phyloP scores from a whole-genome alignment of 2,329 filamentous ascomycete species.

The Dactylellina leptospora region DNA sequence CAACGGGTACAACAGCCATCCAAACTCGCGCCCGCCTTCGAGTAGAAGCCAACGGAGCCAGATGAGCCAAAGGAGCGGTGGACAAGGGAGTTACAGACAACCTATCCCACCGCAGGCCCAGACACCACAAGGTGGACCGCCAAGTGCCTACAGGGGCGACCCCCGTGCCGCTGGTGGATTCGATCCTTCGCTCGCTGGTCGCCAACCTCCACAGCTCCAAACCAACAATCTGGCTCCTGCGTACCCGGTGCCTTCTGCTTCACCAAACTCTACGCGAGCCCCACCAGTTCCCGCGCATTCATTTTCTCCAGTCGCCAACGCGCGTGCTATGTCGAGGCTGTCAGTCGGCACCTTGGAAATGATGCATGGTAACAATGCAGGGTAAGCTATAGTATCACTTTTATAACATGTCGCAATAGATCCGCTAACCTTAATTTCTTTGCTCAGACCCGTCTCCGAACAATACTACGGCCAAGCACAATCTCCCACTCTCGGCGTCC shows the following conservation, averaged over 20 bases:
- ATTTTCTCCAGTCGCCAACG: constrained; percentile 45
- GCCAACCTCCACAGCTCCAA: constrained; percentile 46
- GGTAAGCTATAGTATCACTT: constrained; percentile 4
- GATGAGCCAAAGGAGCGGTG: constrained; percentile 40
- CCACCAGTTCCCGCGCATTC: constrained; percentile 50
- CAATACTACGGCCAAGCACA: constrained; percentile 35
- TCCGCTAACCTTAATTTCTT: constrained; percentile 20
- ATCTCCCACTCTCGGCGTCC: constrained; percentile 40
- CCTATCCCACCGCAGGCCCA: constrained; percentile 10
- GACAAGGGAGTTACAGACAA: constrained; percentile 25
- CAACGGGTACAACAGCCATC: constrained; percentile 13
- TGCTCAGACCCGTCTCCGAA: constrained; percentile 25
- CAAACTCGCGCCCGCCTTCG: constrained; percentile 46
- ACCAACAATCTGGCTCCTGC: constrained; percentile 22
- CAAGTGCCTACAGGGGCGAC: constrained; percentile 36
- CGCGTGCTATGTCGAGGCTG: constrained; percentile 48
- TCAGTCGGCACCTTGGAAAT: constrained; percentile 47
- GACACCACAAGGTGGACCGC: constrained; percentile 11
- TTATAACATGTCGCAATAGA: background rate
- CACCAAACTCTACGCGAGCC: constrained; percentile 34
- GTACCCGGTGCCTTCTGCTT: constrained; percentile 36
- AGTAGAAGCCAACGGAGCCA: constrained; percentile 46
- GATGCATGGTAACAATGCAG: constrained; percentile 45
- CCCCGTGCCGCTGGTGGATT: constrained; percentile 45
- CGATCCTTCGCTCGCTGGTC: constrained; percentile 36